Percentiles rank a stretch among this genome's conserved stretches.
These are phyloP conservation scores for Corrigiola litoralis DNA, from an alignment of 179 eudicot genomes.

Conservation along the genomic window DNA sequence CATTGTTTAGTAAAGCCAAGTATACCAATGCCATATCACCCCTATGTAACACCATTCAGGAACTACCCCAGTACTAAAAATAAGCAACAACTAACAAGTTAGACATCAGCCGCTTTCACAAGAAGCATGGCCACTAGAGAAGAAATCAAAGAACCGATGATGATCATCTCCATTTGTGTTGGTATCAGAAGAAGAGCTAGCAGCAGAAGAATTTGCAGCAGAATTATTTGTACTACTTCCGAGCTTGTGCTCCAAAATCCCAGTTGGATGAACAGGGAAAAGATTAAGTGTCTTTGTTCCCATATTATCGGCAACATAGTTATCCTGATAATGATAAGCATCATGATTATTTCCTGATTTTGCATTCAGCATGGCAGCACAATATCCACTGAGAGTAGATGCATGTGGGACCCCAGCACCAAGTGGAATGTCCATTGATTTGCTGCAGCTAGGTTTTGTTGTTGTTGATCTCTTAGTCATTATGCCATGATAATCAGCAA, in stretches of 20 bases:
- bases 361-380: constrained; percentile 25
- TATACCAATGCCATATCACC: constrained; percentile 10
- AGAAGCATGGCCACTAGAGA: constrained; percentile 24
- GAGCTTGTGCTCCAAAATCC: constrained; percentile 35
- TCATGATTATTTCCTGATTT: neutral
- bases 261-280: constrained; percentile 72
- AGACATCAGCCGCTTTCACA: constrained; percentile 12
- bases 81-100: no score
- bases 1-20: neutral
- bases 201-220: constrained; percentile 11
- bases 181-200: constrained; percentile 15
- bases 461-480: neutral
- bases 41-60: neutral
- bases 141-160: constrained; percentile 22
- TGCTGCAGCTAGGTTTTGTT: neutral
- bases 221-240: constrained; percentile 13
- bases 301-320: neutral
- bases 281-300: constrained; percentile 50
- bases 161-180: neutral
- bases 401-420: constrained; percentile 19
- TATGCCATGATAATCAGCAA: constrained; percentile 2
- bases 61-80: no score
- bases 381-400: constrained; percentile 16
- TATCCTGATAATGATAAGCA: neutral
- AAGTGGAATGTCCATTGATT: neutral